These are phyloP conservation scores for Sclerotinia spermophila DNA, from an alignment of 2,329 filamentous ascomycete genomes.

Conservation along the genomic window DNA sequence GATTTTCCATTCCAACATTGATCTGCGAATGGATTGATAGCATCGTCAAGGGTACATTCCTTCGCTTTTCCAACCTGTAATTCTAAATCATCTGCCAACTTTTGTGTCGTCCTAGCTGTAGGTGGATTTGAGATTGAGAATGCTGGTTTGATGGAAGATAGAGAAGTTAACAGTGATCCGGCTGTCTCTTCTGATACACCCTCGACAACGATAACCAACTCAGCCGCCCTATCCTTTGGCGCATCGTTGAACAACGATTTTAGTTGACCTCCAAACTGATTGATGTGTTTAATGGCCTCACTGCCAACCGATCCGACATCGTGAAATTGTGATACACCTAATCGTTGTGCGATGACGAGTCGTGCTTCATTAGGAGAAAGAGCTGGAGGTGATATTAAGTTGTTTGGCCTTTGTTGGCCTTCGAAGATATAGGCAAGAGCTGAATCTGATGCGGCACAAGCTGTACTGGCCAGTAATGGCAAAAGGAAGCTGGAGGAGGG, in stretches of 20 bases:
- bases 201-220: constrained; percentile 59
- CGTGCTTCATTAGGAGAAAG: constrained; percentile 45
- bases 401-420: constrained; percentile 35
- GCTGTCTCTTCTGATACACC: constrained; percentile 49
- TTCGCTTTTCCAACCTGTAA: constrained; percentile 28
- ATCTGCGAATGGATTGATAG: constrained; percentile 33
- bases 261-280: constrained; percentile 54
- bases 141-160: constrained; percentile 41
- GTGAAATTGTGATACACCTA: constrained; percentile 45
- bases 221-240: constrained; percentile 35
- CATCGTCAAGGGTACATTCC: constrained; percentile 30
- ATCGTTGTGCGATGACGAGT: constrained; percentile 56
- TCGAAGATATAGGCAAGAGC: constrained; percentile 53
- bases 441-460: constrained; percentile 35
- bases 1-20: constrained; percentile 39
- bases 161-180: constrained; percentile 42
- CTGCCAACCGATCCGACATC: constrained; percentile 42
- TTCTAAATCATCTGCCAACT: constrained; percentile 35
- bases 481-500: constrained; percentile 41
- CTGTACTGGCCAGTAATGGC: constrained; percentile 39
- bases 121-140: constrained; percentile 50
- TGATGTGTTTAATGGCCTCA: constrained; percentile 52
- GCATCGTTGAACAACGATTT: constrained; percentile 48
- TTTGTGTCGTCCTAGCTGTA: constrained; percentile 35
- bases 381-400: constrained; percentile 48